A percentile compares a stretch with the other conserved stretches of the same genome.
phyloP scores from a whole-genome alignment of 768 basidiomycete species.

The Termitomyces heimii region DNA sequence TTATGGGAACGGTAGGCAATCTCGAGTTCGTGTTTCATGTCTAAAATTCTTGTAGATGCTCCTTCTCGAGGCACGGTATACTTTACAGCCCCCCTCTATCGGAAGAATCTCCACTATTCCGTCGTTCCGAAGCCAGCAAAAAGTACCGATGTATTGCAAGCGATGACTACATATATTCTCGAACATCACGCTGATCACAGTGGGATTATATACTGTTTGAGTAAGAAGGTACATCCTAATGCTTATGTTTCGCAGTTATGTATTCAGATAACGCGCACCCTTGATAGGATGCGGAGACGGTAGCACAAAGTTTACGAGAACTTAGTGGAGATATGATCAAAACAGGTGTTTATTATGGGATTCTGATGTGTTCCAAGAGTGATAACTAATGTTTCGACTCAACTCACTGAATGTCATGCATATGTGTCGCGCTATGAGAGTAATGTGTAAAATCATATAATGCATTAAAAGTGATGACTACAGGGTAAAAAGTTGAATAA shows the following conservation, averaged over 20 bases:
- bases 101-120: conserved; percentile 81
- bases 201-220: conserved; percentile 89
- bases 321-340: conserved; percentile 59
- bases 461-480: no score
- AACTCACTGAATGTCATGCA: no score
- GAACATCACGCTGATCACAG: conserved; percentile 59
- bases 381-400: no score
- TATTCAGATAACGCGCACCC: background rate
- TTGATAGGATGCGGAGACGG: conserved; percentile 71
- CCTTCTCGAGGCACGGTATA: conserved; percentile 67
- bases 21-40: conserved; percentile 3
- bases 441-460: no score
- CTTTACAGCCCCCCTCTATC: conserved; percentile 78
- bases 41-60: conserved; percentile 28
- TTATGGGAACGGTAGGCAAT: conserved; percentile 49
- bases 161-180: conserved; percentile 70
- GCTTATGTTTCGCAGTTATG: background rate
- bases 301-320: conserved; percentile 55
- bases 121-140: conserved; percentile 69
- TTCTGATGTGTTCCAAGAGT: no score
- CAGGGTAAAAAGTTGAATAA: no score
- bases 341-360: conserved; percentile 79
- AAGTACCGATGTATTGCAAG: conserved; percentile 41
- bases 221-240: conserved; percentile 54
- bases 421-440: no score